These are phyloP conservation scores for Paramyrothecium sp. DNA, from an alignment of 2,329 filamentous ascomycete species.

Conservation along the genomic window DNA sequence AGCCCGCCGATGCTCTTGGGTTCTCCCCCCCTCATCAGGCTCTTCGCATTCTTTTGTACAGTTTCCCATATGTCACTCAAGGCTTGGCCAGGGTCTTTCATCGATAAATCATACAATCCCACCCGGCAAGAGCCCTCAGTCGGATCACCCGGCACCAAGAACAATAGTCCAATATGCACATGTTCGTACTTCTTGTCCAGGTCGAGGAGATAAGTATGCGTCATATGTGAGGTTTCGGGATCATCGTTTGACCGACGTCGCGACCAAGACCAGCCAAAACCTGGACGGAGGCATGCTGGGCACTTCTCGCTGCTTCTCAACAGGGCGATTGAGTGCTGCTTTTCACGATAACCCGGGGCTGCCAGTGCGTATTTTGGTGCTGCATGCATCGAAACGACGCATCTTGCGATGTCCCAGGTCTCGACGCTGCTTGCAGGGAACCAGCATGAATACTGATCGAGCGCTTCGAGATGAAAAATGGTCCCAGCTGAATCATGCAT, in stretches of 20 bases:
- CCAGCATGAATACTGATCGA: background rate
- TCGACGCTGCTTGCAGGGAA: background rate
- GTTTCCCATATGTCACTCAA: background rate
- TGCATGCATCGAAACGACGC: background rate
- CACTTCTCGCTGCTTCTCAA: background rate
- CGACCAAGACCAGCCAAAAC: no score
- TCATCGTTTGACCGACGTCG: no score
- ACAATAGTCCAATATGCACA: no score
- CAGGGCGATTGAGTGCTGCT: background rate
- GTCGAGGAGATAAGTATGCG: no score
- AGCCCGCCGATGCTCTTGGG: background rate
- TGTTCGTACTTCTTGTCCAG: no score
- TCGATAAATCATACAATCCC: no score
- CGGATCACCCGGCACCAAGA: no score
- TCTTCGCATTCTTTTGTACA: background rate
- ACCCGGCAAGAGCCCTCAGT: no score
- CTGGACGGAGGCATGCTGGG: background rate
- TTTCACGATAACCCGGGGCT: no score
- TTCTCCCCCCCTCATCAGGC: background rate
- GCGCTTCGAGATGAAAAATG: background rate
- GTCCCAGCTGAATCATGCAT: background rate
- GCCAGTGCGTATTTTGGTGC: background rate
- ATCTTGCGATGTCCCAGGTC: background rate
- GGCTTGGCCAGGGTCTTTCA: no score
- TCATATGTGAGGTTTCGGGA: no score